phyloP scores from a whole-genome alignment of 345 rosid genomes.

The Hypericum androsaemum region DNA sequence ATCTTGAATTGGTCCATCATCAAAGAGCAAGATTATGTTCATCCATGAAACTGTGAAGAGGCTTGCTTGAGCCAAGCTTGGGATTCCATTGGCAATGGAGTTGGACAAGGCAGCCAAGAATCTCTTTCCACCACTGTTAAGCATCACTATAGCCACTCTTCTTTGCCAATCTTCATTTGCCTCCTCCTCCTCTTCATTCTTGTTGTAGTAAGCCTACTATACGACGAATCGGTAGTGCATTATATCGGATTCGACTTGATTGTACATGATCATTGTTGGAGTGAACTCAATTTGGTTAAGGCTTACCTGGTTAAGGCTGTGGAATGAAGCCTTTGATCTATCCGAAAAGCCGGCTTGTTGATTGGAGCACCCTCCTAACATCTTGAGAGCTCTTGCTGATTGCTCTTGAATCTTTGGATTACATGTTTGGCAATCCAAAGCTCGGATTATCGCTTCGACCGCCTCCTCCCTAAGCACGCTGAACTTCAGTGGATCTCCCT shows the following conservation, averaged over 20 bases:
- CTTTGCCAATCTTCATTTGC: constrained; percentile 36
- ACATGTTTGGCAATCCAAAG: constrained; percentile 30
- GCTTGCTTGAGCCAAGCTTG: constrained; percentile 37
- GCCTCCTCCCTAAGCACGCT: constrained; percentile 60
- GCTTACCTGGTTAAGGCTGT: constrained; percentile 32
- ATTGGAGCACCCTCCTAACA: constrained; percentile 33
- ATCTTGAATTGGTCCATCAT: constrained; percentile 13
- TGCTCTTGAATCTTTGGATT: constrained; percentile 38
- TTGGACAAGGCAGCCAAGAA: constrained; percentile 38
- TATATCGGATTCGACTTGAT: too few species aligned
- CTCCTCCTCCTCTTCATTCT: constrained; percentile 44
- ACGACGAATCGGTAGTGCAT: too few species aligned
- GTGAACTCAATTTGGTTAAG: background rate
- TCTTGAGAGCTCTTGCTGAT: constrained; percentile 40
- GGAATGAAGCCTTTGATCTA: constrained; percentile 14
- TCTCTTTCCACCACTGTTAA: constrained; percentile 24
- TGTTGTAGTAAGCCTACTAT: too few species aligned
- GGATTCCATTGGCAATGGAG: constrained; percentile 38
- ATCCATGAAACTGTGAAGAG: constrained; percentile 45
- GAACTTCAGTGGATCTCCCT: constrained; percentile 41
- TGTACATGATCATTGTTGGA: too few species aligned
- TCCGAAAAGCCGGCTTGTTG: constrained; percentile 26
- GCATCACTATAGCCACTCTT: constrained; percentile 34
- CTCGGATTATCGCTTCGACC: constrained; percentile 32
- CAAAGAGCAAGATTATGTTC: constrained; percentile 20